Evolutionary conservation across 139 green algal genomes (phyloP).

Genomic region (Tetraselmis chui): DNA sequence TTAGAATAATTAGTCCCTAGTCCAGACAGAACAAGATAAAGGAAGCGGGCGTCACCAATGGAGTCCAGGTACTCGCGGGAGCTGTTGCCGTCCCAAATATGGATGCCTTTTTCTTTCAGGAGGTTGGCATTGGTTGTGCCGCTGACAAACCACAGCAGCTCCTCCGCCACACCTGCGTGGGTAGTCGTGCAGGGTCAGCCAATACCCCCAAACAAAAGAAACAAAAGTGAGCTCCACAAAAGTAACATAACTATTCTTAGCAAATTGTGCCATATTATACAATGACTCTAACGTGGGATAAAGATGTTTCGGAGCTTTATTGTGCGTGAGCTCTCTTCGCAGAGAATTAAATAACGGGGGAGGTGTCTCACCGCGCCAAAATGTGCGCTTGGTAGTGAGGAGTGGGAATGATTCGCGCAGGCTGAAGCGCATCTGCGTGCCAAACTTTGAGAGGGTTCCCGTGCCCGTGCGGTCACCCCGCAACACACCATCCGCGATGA

Average conservation of each 20-base stretch:
- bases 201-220: too few species aligned
- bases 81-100: conserved; percentile 98
- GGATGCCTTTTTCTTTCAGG: conserved; percentile 78
- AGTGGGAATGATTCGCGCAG: conserved; percentile 92
- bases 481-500: conserved; percentile 69
- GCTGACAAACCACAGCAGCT: conserved; percentile 98
- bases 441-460: conserved; percentile 89
- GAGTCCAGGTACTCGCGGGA: conserved; percentile 60
- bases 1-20: too few species aligned
- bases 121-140: conserved; percentile 77
- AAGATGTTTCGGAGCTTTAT: too few species aligned
- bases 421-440: conserved; percentile 83
- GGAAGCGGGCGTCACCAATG: conserved; percentile 23
- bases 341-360: background rate
- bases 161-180: conserved; percentile 88
- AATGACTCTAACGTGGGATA: background rate
- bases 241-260: too few species aligned
- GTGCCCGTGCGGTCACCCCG: conserved; percentile 92
- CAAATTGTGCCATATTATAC: too few species aligned
- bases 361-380: conserved; percentile 73
- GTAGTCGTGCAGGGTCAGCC: too few species aligned
- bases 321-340: too few species aligned
- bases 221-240: too few species aligned
- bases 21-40: background rate
- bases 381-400: conserved; percentile 95